Base-by-base conservation (phyloP, 192 early-diverging fungal genomes). In the Dissophora globulifera region DNA sequence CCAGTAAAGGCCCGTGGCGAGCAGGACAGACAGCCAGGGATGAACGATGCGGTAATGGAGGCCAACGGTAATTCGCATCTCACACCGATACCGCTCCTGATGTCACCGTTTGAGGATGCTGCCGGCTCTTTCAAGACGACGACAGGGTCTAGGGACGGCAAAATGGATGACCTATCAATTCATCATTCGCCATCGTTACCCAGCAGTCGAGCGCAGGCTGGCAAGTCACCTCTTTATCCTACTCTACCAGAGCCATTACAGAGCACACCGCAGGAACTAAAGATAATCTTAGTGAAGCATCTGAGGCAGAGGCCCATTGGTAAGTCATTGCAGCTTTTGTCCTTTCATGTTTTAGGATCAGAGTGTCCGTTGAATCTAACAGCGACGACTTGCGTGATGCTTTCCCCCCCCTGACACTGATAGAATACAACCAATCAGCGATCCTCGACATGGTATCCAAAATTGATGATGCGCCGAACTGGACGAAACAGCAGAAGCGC, bases 401-500 rank as follows among this genome's bases (percentile, higher is more conserved):
- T 51, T 9, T 20, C 22, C 41, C 16, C 19, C 41, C 6, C 27
- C 42, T 2, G 16, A 13, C 2, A 31, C 6, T 38, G 13, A 2
- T 62, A 76, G 72, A 26, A 15, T 76, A 76, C 33, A 43, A 67
- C 17, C 58, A 66, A 30, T 27, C 1, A 17, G n/a, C 30, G 11
- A 47, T 76, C 6, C 7, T 76, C 20, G 56, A 62, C 0, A 58
- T 66, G 62, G 29, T 76, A 22, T 41, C 30, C 43, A 50, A 51
- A 15, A 12, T 76, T 0, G 43, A 76, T 5, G 42, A 11, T 13
- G 58, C 72, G 16, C 17, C 46, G 4, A 56, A 62, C 40, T 76
- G 72, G 72, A 67, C 50, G 12, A 61, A 49, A 22, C 46, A 58
- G 6, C 62, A 76, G 29, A 76, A 76, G 23, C 55, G 57, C 2